Conservation (phyloP, 768 basidiomycete genomes). For the Psilocybe cubensis region DNA sequence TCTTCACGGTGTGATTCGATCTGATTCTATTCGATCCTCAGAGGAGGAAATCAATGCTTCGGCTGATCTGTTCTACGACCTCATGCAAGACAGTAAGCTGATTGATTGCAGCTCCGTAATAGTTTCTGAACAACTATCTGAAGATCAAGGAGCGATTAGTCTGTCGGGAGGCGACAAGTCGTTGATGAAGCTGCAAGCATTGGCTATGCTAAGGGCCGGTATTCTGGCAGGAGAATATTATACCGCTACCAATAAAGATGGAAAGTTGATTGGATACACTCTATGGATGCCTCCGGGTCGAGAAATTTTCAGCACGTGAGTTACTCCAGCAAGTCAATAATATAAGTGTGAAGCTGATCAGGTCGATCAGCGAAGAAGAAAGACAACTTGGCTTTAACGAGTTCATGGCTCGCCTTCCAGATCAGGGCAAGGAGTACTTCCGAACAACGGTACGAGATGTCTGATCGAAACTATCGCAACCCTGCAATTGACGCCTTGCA, state of each 20-base stretch:
- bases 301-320: slow-evolving; percentile 35
- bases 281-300: slow-evolving; percentile 36
- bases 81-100: slow-evolving; percentile 24
- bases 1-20: background rate
- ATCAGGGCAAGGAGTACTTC: slow-evolving; percentile 27
- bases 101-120: background rate
- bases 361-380: slow-evolving; percentile 25
- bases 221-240: slow-evolving; percentile 31
- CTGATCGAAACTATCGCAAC: background rate
- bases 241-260: slow-evolving; percentile 23
- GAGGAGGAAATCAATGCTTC: slow-evolving; percentile 20
- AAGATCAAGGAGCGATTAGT: slow-evolving; percentile 28
- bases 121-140: background rate
- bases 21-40: slow-evolving; percentile 5
- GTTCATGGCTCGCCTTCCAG: slow-evolving; percentile 26
- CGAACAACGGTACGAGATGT: slow-evolving; percentile 20
- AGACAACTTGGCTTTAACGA: slow-evolving; percentile 28
- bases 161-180: slow-evolving; percentile 28
- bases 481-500: background rate
- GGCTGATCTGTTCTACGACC: slow-evolving; percentile 22
- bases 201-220: slow-evolving; percentile 28
- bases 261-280: slow-evolving; percentile 28
- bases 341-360: background rate
- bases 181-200: slow-evolving; percentile 25
- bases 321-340: background rate